Conservation (phyloP, 1,284 basidiomycete genomes). For the Boletus sp. region DNA sequence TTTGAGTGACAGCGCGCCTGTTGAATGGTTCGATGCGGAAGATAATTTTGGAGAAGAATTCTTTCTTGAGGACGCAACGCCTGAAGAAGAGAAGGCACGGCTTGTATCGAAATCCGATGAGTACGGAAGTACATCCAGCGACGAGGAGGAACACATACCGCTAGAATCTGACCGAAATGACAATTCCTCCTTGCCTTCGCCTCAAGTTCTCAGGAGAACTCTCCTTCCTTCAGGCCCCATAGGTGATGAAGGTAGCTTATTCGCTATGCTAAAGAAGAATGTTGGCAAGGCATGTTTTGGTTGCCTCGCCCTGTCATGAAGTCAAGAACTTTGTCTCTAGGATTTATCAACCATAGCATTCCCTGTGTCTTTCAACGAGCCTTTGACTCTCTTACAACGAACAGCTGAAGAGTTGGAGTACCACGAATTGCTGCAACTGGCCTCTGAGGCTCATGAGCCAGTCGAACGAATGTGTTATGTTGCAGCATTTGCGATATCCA, state of each 20-base stretch:
- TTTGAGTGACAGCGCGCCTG: conserved; percentile 48
- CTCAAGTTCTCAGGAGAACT: conserved; percentile 50
- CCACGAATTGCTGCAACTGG: conserved; percentile 63
- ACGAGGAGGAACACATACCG: conserved; percentile 32
- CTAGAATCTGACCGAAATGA: conserved; percentile 11
- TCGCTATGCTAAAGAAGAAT: conserved; percentile 86
- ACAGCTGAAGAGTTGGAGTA: conserved; percentile 85
- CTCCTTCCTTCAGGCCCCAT: conserved; percentile 63
- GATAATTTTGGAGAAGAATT: conserved; percentile 65
- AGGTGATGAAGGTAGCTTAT: conserved; percentile 84
- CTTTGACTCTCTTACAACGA: conserved; percentile 76
- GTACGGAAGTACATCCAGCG: conserved; percentile 40
- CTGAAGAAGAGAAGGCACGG: conserved; percentile 44
- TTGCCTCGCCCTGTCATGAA: neutral
- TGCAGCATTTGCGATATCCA: conserved; percentile 80
- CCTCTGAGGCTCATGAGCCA: conserved; percentile 58
- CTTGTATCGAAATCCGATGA: conserved; percentile 38
- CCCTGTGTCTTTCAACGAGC: conserved; percentile 88
- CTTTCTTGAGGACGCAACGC: conserved; percentile 48
- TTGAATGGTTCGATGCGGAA: conserved; percentile 72
- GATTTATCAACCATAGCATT: conserved; percentile 83
- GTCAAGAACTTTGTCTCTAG: conserved; percentile 37
- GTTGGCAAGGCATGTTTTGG: conserved; percentile 70
- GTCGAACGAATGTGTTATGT: conserved; percentile 73
- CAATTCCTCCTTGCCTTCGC: conserved; percentile 20